phyloP scores from a whole-genome alignment of 1,284 basidiomycete genomes.

The Bothia castanella region DNA sequence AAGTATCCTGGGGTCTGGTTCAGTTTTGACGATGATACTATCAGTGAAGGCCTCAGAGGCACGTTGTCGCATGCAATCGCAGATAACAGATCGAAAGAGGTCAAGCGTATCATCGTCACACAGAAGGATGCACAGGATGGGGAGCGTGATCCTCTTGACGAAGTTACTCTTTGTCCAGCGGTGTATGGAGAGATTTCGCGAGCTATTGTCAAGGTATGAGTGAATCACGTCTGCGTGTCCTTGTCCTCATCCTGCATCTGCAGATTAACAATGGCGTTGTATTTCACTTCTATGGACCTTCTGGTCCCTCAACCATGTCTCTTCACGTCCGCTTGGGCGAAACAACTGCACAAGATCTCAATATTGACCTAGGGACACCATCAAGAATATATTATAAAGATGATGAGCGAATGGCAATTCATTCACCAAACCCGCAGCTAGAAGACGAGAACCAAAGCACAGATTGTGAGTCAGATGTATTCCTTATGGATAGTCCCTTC shows the following conservation, averaged over 20 bases:
- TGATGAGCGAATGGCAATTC: slow-evolving; percentile 82
- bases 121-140: slow-evolving; percentile 60
- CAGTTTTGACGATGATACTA: slow-evolving; percentile 66
- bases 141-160: slow-evolving; percentile 61
- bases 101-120: slow-evolving; percentile 68
- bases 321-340: slow-evolving; percentile 70
- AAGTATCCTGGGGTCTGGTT: slow-evolving; percentile 83
- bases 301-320: slow-evolving; percentile 37
- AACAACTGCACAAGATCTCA: slow-evolving; percentile 79
- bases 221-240: neutral
- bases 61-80: slow-evolving; percentile 29
- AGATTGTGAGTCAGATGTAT: slow-evolving; percentile 39
- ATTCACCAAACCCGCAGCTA: slow-evolving; percentile 45
- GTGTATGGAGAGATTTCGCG: slow-evolving; percentile 71
- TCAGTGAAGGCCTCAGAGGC: slow-evolving; percentile 49
- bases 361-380: slow-evolving; percentile 74
- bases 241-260: neutral
- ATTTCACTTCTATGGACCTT: slow-evolving; percentile 60
- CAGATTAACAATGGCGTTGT: slow-evolving; percentile 73
- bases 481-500: neutral
- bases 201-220: slow-evolving; percentile 60
- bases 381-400: slow-evolving; percentile 80
- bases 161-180: slow-evolving; percentile 55
- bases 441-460: slow-evolving; percentile 42
- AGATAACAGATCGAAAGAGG: slow-evolving; percentile 68